phyloP scores from a whole-genome alignment of 768 basidiomycete genomes.

The Russula brevipes region DNA sequence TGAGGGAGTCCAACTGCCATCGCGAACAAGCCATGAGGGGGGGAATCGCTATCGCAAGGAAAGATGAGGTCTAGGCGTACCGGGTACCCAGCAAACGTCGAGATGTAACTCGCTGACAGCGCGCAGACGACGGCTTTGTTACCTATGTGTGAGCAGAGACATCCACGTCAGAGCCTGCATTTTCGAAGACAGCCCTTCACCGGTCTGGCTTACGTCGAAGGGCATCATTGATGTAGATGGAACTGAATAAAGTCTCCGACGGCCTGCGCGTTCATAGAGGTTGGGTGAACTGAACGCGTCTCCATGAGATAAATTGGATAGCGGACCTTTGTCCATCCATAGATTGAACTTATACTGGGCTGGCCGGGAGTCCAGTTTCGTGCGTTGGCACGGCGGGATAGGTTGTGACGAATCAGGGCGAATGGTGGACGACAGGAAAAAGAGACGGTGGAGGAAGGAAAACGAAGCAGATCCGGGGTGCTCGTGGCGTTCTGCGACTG shows the following conservation, averaged over 20 bases:
- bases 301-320: background rate
- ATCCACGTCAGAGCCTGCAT: conserved; percentile 17
- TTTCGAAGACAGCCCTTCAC: background rate
- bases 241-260: conserved; percentile 19
- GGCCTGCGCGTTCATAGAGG: conserved; percentile 11
- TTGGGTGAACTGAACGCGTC: conserved; percentile 7
- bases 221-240: conserved; percentile 24
- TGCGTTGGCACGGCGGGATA: conserved; percentile 50
- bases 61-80: conserved; percentile 34
- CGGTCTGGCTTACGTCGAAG: conserved; percentile 21
- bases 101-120: conserved; percentile 85
- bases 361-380: conserved; percentile 69
- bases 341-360: conserved; percentile 53
- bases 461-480: conserved; percentile 3
- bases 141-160: conserved; percentile 38
- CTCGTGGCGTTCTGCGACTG: conserved; percentile 9
- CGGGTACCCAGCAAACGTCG: conserved; percentile 90
- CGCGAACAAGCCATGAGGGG: conserved; percentile 1
- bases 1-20: conserved; percentile 82
- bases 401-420: conserved; percentile 14
- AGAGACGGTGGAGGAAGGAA: conserved; percentile 21
- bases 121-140: conserved; percentile 89
- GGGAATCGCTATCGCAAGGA: background rate
- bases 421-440: conserved; percentile 21
- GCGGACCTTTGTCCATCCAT: conserved; percentile 29